These are phyloP conservation scores for Lentinula sp. DNA, from an alignment of 768 basidiomycete genomes.

Conservation along the genomic window DNA sequence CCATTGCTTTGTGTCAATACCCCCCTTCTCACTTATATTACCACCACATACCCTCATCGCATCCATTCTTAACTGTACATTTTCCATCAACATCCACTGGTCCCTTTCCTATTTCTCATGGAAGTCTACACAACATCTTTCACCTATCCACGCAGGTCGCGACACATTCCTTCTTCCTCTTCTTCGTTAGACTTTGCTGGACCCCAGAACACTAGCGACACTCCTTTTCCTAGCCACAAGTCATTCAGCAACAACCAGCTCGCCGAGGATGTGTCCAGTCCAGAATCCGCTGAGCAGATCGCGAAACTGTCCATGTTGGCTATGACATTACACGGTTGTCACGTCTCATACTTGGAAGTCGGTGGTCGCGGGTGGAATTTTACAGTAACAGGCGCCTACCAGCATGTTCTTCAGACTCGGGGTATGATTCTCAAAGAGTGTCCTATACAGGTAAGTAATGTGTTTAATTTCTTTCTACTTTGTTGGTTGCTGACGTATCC, in stretches of 20 bases:
- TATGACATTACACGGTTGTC: constrained; percentile 76
- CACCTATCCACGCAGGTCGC: constrained; percentile 76
- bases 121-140: constrained; percentile 95
- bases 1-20: constrained; percentile 46
- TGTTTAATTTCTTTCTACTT: constrained; percentile 6
- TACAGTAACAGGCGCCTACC: constrained; percentile 85
- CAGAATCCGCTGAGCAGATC: constrained; percentile 12
- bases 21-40: constrained; percentile 24
- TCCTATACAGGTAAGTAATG: constrained; percentile 63
- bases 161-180: constrained; percentile 57
- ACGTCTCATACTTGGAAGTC: constrained; percentile 76
- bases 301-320: constrained; percentile 65
- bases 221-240: constrained; percentile 26
- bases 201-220: constrained; percentile 31
- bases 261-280: constrained; percentile 6
- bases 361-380: constrained; percentile 81
- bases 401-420: constrained; percentile 86
- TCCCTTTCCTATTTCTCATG: constrained; percentile 40
- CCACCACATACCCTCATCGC: constrained; percentile 25
- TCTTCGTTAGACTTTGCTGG: constrained; percentile 59
- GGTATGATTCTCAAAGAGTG: constrained; percentile 87
- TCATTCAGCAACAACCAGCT: constrained; percentile 25
- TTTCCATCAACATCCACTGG: constrained; percentile 13
- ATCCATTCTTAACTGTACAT: constrained; percentile 23
- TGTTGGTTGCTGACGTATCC: constrained; percentile 8